Base-by-base conservation (phyloP, 2,329 filamentous ascomycete genomes). In the Neofusicoccum parvum region DNA sequence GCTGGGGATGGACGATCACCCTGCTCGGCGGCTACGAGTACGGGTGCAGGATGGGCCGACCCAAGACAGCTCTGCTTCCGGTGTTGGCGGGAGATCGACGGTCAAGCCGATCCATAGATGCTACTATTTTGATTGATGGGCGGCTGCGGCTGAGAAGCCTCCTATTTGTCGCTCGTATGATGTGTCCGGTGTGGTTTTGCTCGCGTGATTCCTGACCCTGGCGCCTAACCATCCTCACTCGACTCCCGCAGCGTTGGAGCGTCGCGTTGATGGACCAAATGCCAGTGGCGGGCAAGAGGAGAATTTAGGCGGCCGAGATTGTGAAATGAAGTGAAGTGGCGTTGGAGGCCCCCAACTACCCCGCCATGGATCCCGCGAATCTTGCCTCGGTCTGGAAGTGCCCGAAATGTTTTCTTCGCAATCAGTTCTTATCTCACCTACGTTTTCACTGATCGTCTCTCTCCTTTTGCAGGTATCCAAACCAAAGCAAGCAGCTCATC, bases 1-100 rank as follows among this genome's bases (percentile, higher is more conserved):
- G 53, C 53, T 56, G 41, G 34, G 41, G 56, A n/a, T 23, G n/a
- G 32, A 54, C n/a, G 56, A 60, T 60, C 43, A 15, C 43, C 23
- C 5, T 41, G 23, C 14, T 14, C 12, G 39, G 37, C 37, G 37
- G 11, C 37, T 39, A 39, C 37, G 14, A 5, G 27, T 32, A 32
- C 27, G 27, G 27, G 27, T 32, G 27, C 27, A 32, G 27, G 27
- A 32, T 7, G 6, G 27, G 27, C 27, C 27, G 37, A 39, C 9
- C 11, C 37, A 39, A 15, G 14, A 11, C 37, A 39, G 10, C 37
- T 15, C 10, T 34, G 7, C 27, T 34, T 39, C 37, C 37, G 14
- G 14, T 4, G 11, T 39, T 34, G 12, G 5, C 48, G 48, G 23
- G 23, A 50, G 48, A 50, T 50, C 48, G 48, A 50, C 23, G 23